Evolutionary conservation across 2,329 filamentous ascomycete species (phyloP).

Genomic region (Penicillium sp.): DNA sequence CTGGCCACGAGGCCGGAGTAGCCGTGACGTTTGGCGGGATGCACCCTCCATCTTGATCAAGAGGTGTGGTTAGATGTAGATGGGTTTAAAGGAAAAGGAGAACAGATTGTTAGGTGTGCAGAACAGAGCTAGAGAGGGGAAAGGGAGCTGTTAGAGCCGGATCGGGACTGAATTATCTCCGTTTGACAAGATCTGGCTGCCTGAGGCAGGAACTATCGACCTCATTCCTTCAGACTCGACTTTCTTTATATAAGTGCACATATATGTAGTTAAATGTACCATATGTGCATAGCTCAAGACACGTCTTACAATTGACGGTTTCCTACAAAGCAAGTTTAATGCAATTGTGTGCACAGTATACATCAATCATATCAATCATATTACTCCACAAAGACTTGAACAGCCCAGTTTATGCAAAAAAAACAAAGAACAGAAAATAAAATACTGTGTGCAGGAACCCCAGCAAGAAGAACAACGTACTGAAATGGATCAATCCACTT

Average conservation of each 20-base stretch:
- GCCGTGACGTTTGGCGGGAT: slow-evolving; percentile 35
- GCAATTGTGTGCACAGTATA: slow-evolving; percentile 9
- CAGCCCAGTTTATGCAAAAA: slow-evolving; percentile 18
- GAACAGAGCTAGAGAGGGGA: slow-evolving; percentile 8
- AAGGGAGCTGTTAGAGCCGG: slow-evolving; percentile 13
- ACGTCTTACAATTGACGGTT: not conserved
- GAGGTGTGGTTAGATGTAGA: not conserved
- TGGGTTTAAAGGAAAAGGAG: slow-evolving; percentile 1
- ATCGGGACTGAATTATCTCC: slow-evolving; percentile 15
- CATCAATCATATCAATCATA: slow-evolving; percentile 17
- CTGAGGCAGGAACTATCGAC: slow-evolving; percentile 24
- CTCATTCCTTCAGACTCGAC: not conserved
- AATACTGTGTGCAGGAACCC: slow-evolving; percentile 7
- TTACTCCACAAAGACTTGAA: slow-evolving; percentile 16
- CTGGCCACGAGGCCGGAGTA: slow-evolving; percentile 28
- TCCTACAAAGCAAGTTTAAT: not conserved
- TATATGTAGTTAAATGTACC: not conserved
- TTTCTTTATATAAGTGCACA: no score
- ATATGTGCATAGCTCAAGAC: not conserved
- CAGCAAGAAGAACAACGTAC: slow-evolving; percentile 4
- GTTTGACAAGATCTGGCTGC: slow-evolving; percentile 12
- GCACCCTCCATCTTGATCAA: slow-evolving; percentile 36
- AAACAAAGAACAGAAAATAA: not conserved
- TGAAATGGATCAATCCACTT: slow-evolving; percentile 5
- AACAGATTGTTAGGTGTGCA: not conserved